Evolutionary conservation across 1,284 basidiomycete species (phyloP).

Genomic region (Melampsora americana): DNA sequence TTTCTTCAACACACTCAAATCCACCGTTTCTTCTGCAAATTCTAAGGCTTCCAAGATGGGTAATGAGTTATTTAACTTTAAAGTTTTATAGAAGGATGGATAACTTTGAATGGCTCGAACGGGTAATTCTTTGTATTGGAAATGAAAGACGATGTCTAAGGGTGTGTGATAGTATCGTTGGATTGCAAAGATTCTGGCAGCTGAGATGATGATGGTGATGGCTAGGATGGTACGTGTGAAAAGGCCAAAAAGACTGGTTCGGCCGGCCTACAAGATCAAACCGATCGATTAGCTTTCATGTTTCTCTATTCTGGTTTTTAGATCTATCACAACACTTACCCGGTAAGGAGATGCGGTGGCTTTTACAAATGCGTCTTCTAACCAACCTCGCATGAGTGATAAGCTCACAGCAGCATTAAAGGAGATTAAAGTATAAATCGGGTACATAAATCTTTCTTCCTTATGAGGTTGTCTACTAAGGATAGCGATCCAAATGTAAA

Average conservation of each 20-base stretch:
- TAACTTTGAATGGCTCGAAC: conserved; percentile 58
- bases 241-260: conserved; percentile 69
- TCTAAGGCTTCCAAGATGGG: conserved; percentile 68
- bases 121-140: conserved; percentile 77
- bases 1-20: conserved; percentile 20
- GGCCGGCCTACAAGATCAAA: conserved; percentile 65
- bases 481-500: conserved; percentile 84
- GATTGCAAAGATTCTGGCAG: conserved; percentile 74
- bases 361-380: conserved; percentile 71
- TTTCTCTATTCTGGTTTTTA: neutral
- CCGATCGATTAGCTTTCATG: neutral
- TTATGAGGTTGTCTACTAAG: conserved; percentile 84
- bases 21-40: conserved; percentile 30
- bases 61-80: conserved; percentile 66
- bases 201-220: conserved; percentile 66
- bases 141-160: conserved; percentile 67
- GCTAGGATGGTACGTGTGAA: conserved; percentile 70
- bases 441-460: conserved; percentile 97
- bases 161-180: conserved; percentile 89
- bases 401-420: conserved; percentile 87
- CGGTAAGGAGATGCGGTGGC: conserved; percentile 76
- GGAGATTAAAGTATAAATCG: conserved; percentile 83
- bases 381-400: conserved; percentile 77
- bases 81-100: conserved; percentile 57
- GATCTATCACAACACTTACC: conserved; percentile 58